Evolutionary conservation across 345 rosid genomes (phyloP).

Genomic region (Gossypium raimondii): DNA sequence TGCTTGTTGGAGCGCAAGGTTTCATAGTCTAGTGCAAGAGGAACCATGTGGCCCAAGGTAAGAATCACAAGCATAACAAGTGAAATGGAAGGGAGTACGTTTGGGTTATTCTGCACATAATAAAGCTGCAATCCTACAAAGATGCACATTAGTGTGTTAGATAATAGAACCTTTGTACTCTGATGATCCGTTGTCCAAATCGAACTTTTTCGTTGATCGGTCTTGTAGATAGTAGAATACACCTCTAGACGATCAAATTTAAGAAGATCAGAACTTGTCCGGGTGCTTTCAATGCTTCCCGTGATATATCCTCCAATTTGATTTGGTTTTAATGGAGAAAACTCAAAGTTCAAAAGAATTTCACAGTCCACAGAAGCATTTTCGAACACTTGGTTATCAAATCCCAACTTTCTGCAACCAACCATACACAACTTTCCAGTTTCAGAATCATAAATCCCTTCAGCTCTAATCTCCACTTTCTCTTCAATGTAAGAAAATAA

Average conservation of each 20-base stretch:
- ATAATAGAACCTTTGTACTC: constrained; percentile 16
- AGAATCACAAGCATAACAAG: constrained; percentile 45
- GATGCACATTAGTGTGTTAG: constrained; percentile 39
- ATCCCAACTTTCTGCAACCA: constrained; percentile 35
- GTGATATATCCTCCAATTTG: constrained; percentile 15
- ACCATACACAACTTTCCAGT: constrained; percentile 48
- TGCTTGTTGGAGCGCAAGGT: constrained; percentile 24
- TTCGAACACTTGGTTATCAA: neutral
- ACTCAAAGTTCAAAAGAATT: constrained; percentile 29
- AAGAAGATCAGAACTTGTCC: constrained; percentile 32
- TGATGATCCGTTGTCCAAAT: constrained; percentile 23
- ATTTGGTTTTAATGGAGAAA: constrained; percentile 31
- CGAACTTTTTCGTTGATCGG: neutral
- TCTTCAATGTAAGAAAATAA: neutral
- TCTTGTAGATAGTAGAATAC: constrained; percentile 26
- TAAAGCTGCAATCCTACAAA: constrained; percentile 36
- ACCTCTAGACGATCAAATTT: constrained; percentile 28
- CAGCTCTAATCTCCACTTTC: constrained; percentile 33
- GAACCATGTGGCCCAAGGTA: constrained; percentile 36
- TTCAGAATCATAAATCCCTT: constrained; percentile 40
- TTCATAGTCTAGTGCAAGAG: constrained; percentile 40
- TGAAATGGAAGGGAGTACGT: constrained; percentile 37
- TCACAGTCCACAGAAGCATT: constrained; percentile 34
- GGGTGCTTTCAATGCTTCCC: constrained; percentile 40
- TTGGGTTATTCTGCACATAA: constrained; percentile 34